phyloP scores from a whole-genome alignment of 2,329 filamentous ascomycete genomes.

The Penicillium sp. region DNA sequence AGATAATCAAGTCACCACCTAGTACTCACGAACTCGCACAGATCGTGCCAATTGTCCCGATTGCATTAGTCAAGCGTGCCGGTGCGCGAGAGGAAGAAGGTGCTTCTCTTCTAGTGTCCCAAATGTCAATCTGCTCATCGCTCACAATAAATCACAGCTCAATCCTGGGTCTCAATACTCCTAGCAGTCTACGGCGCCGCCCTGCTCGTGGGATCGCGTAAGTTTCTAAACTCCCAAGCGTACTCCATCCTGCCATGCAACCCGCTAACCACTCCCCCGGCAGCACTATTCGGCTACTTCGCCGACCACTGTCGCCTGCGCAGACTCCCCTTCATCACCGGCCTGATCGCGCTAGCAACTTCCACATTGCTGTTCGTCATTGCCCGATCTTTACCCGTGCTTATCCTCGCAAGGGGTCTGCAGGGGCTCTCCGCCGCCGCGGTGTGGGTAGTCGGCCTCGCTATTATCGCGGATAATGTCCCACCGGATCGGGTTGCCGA shows the following conservation, averaged over 20 bases:
- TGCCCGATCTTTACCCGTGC: conserved; percentile 48
- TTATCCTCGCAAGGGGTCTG: conserved; percentile 55
- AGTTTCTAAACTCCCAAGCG: conserved; percentile 6
- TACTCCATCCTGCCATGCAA: neutral
- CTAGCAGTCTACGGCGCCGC: conserved; percentile 70
- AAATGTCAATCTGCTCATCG: neutral
- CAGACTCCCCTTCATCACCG: conserved; percentile 59
- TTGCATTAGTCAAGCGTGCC: conserved; percentile 52
- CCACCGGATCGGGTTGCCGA: conserved; percentile 59
- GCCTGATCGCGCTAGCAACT: conserved; percentile 53
- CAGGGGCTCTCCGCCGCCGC: conserved; percentile 61
- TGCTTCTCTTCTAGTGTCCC: conserved; percentile 19
- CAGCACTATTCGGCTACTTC: conserved; percentile 27
- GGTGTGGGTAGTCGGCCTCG: conserved; percentile 63
- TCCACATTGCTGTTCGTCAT: conserved; percentile 59
- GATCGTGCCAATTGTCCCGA: conserved; percentile 71
- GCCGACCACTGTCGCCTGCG: conserved; percentile 54
- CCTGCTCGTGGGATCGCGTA: conserved; percentile 53
- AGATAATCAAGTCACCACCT: too few species aligned
- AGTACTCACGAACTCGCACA: conserved; percentile 3
- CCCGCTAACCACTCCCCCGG: neutral
- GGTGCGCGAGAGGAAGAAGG: conserved; percentile 39
- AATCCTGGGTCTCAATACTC: conserved; percentile 70
- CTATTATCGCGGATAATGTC: conserved; percentile 62
- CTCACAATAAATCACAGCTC: conserved; percentile 45